Evolutionary conservation across 1,139 yeast species (phyloP), one percentile per base, ranked within the genome.

Genomic region (Candida sp.): DNA sequence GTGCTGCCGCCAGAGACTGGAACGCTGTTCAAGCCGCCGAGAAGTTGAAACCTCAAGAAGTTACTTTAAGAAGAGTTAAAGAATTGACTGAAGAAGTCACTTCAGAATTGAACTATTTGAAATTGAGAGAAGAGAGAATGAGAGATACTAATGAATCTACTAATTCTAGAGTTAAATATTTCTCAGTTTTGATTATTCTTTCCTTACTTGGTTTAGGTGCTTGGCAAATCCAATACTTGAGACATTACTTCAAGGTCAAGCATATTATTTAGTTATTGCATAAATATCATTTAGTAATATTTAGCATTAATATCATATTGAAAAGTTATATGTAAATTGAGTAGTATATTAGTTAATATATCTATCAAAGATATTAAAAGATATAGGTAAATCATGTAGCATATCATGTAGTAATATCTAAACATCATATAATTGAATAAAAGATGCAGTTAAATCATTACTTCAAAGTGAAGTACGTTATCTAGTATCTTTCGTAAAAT

Each of bases 1-100:
- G 99, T 30, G 87, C 97, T 43, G 89, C 91, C 55, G 98, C 98
- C 35, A 84, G 98, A 67, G 98, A 93, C 68, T 93, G 98, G 98
- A 89, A 89, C 61, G 90, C 95, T 23, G 75, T 90, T 50, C 97
- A 91, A 70, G 91, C 96, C 35, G 80, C 87, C 39, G 98, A 91
- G 66, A 88, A 89, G 63, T 82, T 93, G 66, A 88, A 87, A 70
- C 98, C 99, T 8, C 81, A 85, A 40, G 99, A 93, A 66, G 83
- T 90, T 43, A 96, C 88, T 57, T 75, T 93, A 63, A 83, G 91
- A 64, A 83, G 87, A 61, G 73, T 91, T 47, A 91, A 88, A 63
- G 96, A 87, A 60, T 67, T 88, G 67, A 81, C 95, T 41, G 84
- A 79, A 49, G 98, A 93, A 69, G 79, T 93, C 56, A 77, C 76